A percentile compares a stretch with the other conserved stretches of the same genome.
Conservation (phyloP, 345 rosid genomes). For the Acer saccharum region DNA sequence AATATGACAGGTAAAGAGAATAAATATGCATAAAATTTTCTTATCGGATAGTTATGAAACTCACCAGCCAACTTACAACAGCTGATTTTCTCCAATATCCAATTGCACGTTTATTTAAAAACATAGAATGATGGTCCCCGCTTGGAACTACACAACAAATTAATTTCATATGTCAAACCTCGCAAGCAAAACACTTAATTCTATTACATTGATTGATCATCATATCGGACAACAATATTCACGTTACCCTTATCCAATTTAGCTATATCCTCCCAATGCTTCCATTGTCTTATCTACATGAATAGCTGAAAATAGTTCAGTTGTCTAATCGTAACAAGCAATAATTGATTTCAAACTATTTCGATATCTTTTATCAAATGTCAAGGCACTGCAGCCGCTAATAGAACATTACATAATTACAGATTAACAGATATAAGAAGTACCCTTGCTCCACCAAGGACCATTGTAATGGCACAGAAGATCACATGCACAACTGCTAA, state of each 20-base stretch:
- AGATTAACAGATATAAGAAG: background rate
- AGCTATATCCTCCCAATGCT: slow-evolving; percentile 60
- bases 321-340: background rate
- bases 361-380: background rate
- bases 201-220: background rate
- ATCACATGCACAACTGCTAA: slow-evolving; percentile 79
- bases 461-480: slow-evolving; percentile 75
- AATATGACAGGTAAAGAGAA: background rate
- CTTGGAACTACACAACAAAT: slow-evolving; percentile 23
- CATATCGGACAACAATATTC: background rate
- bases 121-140: slow-evolving; percentile 30
- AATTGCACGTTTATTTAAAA: slow-evolving; percentile 38
- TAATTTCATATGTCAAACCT: background rate
- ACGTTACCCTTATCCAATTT: slow-evolving; percentile 18
- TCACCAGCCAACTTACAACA: slow-evolving; percentile 74
- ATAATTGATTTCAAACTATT: background rate
- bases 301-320: background rate
- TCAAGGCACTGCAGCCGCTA: background rate
- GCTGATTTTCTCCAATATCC: slow-evolving; percentile 71
- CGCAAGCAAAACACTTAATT: background rate
- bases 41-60: slow-evolving; percentile 20
- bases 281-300: slow-evolving; percentile 78
- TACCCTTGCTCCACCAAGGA: slow-evolving; percentile 76
- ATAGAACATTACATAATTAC: background rate
- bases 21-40: background rate